A percentile compares a stretch with the other conserved stretches of the same genome.
These are phyloP conservation scores for Aspergillus arachidicola DNA, from an alignment of 2,329 filamentous ascomycete species.

Conservation along the genomic window DNA sequence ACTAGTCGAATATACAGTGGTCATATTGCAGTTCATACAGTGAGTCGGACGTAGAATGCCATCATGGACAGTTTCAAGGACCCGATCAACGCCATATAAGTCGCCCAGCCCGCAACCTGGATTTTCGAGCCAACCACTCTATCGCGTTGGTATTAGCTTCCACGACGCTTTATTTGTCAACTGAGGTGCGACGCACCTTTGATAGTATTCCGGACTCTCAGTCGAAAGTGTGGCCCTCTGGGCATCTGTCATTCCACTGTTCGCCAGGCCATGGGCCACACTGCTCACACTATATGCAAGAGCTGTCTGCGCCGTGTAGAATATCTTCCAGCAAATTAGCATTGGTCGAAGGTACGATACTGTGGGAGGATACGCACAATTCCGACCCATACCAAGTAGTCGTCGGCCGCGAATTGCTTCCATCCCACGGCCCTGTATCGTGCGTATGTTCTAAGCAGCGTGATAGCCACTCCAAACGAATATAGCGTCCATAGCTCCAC, in stretches of 20 bases:
- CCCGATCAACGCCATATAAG: conserved; percentile 54
- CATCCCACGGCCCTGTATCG: conserved; percentile 23
- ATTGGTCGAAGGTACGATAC: neutral
- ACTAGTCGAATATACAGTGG: neutral
- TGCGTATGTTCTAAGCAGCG: conserved; percentile 45
- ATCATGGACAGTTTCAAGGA: conserved; percentile 56
- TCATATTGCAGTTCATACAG: conserved; percentile 23
- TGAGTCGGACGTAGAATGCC: conserved; percentile 57
- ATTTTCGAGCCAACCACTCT: conserved; percentile 55
- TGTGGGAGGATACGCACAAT: conserved; percentile 40
- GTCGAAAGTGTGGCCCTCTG: conserved; percentile 48
- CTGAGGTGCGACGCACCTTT: conserved; percentile 26
- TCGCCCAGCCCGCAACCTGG: conserved; percentile 55
- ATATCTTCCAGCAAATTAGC: conserved; percentile 36
- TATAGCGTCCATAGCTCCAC: conserved; percentile 31
- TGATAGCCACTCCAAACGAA: conserved; percentile 25
- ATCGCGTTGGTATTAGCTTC: neutral
- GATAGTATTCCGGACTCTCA: conserved; percentile 45
- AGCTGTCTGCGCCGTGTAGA: conserved; percentile 53
- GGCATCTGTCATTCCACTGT: conserved; percentile 56
- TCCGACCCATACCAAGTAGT: conserved; percentile 57
- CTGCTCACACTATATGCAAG: conserved; percentile 52
- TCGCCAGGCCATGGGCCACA: conserved; percentile 53
- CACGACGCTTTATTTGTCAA: neutral
- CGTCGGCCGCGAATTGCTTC: conserved; percentile 45